A percentile compares a stretch with the other conserved stretches of the same genome.
phyloP scores from a whole-genome alignment of 129 eudicot species.

The Escallonia rubra region DNA sequence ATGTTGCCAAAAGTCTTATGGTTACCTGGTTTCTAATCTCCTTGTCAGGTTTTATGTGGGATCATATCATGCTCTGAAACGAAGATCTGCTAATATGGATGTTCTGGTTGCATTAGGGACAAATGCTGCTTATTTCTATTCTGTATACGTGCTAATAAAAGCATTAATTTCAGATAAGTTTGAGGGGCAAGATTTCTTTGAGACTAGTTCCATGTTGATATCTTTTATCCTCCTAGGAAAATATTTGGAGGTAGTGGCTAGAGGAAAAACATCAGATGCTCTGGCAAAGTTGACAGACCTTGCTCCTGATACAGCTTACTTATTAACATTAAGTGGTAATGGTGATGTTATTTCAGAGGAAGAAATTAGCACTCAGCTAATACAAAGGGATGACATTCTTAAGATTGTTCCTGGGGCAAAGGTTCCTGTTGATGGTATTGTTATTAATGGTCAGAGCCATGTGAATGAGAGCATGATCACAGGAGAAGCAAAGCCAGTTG shows the following conservation, averaged over 20 bases:
- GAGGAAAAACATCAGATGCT: conserved; percentile 97
- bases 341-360: conserved; percentile 66
- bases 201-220: conserved; percentile 97
- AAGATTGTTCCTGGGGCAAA: conserved; percentile 93
- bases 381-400: conserved; percentile 68
- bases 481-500: conserved; percentile 87
- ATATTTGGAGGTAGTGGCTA: conserved; percentile 84
- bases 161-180: conserved; percentile 62
- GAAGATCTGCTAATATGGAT: conserved; percentile 95
- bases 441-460: conserved; percentile 75
- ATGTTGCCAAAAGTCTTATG: background rate
- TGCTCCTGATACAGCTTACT: conserved; percentile 79
- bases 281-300: conserved; percentile 79
- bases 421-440: conserved; percentile 89
- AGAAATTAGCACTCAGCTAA: conserved; percentile 74
- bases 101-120: conserved; percentile 97
- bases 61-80: conserved; percentile 82
- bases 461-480: conserved; percentile 99
- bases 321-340: conserved; percentile 51
- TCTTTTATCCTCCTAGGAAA: conserved; percentile 94
- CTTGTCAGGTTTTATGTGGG: conserved; percentile 84
- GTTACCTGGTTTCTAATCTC: conserved; percentile 3
- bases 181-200: conserved; percentile 89
- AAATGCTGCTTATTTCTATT: conserved; percentile 95
- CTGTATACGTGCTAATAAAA: conserved; percentile 74